Percentiles rank a stretch among this genome's conserved stretches.
Evolutionary conservation across 1,139 yeast species (phyloP).

Genomic region (Pichia norvegensis): DNA sequence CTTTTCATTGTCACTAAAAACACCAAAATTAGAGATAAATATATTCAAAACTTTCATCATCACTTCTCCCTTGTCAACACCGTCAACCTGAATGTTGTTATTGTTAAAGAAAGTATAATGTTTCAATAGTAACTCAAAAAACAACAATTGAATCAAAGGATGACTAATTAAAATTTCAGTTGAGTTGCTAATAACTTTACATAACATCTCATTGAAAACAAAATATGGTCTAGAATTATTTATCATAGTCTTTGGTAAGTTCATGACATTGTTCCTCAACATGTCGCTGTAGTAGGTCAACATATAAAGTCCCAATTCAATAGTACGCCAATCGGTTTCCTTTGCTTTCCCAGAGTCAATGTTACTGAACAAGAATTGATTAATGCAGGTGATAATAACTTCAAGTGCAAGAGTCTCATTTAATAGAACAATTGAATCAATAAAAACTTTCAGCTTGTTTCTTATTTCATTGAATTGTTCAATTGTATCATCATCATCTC

Average conservation of each 20-base stretch:
- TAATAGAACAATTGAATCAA: slow-evolving; percentile 75
- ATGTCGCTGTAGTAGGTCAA: slow-evolving; percentile 73
- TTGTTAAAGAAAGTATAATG: slow-evolving; percentile 61
- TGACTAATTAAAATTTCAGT: slow-evolving; percentile 44
- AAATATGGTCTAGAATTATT: slow-evolving; percentile 53
- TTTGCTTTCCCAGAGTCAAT: slow-evolving; percentile 15
- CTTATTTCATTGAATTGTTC: slow-evolving; percentile 78
- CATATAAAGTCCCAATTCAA: slow-evolving; percentile 83
- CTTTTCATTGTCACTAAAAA: slow-evolving; percentile 62
- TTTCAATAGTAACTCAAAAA: slow-evolving; percentile 78
- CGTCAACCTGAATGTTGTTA: slow-evolving; percentile 31
- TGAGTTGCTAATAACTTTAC: slow-evolving; percentile 53
- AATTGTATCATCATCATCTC: slow-evolving; percentile 58
- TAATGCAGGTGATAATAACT: slow-evolving; percentile 59
- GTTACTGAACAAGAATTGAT: slow-evolving; percentile 42
- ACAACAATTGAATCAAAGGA: slow-evolving; percentile 69
- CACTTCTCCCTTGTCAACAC: slow-evolving; percentile 39
- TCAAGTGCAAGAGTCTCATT: slow-evolving; percentile 68
- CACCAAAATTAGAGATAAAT: slow-evolving; percentile 73
- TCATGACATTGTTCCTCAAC: slow-evolving; percentile 63
- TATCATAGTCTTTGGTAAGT: slow-evolving; percentile 57
- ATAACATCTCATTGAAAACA: slow-evolving; percentile 53
- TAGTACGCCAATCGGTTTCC: slow-evolving; percentile 56
- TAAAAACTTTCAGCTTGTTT: slow-evolving; percentile 63
- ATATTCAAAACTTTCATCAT: slow-evolving; percentile 61